Evolutionary conservation across 2,329 filamentous ascomycete genomes (phyloP).

Genomic region (Domatiomyces catenatus): DNA sequence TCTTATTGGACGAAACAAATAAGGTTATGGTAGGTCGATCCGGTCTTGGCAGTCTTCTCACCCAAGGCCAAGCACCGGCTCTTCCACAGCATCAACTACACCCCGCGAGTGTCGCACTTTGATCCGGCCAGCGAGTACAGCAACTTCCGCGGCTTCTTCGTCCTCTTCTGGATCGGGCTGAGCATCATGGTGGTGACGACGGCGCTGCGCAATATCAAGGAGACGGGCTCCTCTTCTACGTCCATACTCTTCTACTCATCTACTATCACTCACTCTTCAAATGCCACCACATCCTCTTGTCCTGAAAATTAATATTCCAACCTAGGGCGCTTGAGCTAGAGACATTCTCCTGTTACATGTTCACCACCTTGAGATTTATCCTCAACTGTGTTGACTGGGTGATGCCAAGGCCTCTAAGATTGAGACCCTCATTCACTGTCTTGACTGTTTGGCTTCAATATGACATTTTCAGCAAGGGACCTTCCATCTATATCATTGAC

Average conservation of each 20-base stretch:
- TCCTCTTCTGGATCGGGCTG: conserved; percentile 92
- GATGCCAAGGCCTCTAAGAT: too few species aligned
- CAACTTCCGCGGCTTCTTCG: conserved; percentile 95
- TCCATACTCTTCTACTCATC: too few species aligned
- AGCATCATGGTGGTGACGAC: conserved; percentile 94
- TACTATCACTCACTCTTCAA: too few species aligned
- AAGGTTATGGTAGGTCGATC: background rate
- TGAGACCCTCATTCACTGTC: too few species aligned
- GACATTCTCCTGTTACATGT: too few species aligned
- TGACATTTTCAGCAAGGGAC: background rate
- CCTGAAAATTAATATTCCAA: too few species aligned
- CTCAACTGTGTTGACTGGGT: too few species aligned
- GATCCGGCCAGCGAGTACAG: conserved; percentile 81
- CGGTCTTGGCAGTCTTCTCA: background rate
- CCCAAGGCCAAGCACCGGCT: conserved; percentile 66
- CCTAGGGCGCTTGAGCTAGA: too few species aligned
- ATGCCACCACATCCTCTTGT: too few species aligned
- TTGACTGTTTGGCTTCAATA: too few species aligned
- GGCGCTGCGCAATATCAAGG: conserved; percentile 84
- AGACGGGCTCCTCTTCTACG: too few species aligned
- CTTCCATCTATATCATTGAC: background rate
- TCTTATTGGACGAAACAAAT: background rate
- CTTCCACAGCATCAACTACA: conserved; percentile 87
- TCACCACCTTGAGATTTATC: too few species aligned
- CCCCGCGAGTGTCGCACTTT: conserved; percentile 83